Evolutionary conservation across 2,329 filamentous ascomycete genomes (phyloP), one percentile per base, ranked within the genome.

Genomic region (Thyridium curvatum): DNA sequence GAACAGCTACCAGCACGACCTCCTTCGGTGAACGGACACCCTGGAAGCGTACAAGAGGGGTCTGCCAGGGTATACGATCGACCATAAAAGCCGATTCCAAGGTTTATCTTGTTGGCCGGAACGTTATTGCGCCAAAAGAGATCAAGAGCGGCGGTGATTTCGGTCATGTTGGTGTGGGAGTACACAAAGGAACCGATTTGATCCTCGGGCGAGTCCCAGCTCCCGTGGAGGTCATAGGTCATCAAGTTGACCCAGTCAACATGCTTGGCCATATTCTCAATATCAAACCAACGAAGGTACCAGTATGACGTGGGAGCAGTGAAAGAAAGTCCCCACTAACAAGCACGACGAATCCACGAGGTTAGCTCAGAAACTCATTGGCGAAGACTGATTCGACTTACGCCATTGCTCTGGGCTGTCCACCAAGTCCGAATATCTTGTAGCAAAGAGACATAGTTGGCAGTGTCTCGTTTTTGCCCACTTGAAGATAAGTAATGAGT

Each of bases 361-460:
- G n/a, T n/a, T n/a, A n/a, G n/a, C n/a, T n/a, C n/a, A n/a, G n/a
- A n/a, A n/a, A n/a, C n/a, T n/a, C n/a, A n/a, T n/a, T n/a, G n/a
- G n/a, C n/a, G n/a, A n/a, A n/a, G n/a, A n/a, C n/a, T n/a, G n/a
- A n/a, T n/a, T n/a, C n/a, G n/a, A n/a, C n/a, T n/a, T n/a, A n/a
- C n/a, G n/a, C n/a, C n/a, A n/a, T n/a, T n/a, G n/a, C n/a, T n/a
- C n/a, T n/a, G n/a, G n/a, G n/a, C n/a, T n/a, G n/a, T n/a, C n/a
- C n/a, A n/a, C n/a, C n/a, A n/a, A n/a, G n/a, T n/a, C n/a, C 16
- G 34, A 10, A 8, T 69, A 72, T 62, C 71, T 81, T 77, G 51
- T n/a, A 49, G 15, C 12, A 53, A 32, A 3, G 12, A 13, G 9
- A 46, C 34, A 28, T 35, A 50, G 35, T 52, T 52, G 9, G 33